Conservation (phyloP, 805 yeast species). For the Myxozyma mucilagina region DNA sequence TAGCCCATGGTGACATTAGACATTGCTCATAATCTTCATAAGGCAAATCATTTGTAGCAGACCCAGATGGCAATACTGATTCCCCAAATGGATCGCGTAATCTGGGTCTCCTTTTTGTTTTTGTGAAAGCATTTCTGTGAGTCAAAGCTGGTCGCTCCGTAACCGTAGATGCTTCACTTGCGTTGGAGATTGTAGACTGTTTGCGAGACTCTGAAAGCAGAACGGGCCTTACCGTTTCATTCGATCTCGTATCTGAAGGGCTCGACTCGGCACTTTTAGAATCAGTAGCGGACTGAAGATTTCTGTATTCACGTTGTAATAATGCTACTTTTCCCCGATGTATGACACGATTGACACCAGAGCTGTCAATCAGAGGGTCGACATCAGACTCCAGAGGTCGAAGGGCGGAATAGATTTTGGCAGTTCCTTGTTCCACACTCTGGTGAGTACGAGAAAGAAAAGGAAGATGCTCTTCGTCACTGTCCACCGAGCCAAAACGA, state of each 20-base stretch:
- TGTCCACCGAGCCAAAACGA: neutral
- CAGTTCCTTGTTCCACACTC: slow-evolving; percentile 14
- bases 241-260: neutral
- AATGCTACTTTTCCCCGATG: slow-evolving; percentile 35
- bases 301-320: slow-evolving; percentile 37
- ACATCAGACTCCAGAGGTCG: slow-evolving; percentile 37
- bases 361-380: slow-evolving; percentile 39
- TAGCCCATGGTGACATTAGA: slow-evolving; percentile 37
- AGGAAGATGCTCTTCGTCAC: slow-evolving; percentile 21
- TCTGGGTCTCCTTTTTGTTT: neutral
- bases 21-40: slow-evolving; percentile 39
- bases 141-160: slow-evolving; percentile 7
- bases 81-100: slow-evolving; percentile 28
- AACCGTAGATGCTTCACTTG: slow-evolving; percentile 3
- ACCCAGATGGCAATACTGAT: neutral
- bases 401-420: slow-evolving; percentile 20
- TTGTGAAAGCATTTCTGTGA: slow-evolving; percentile 6
- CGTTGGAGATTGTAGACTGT: slow-evolving; percentile 6
- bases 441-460: slow-evolving; percentile 15
- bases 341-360: slow-evolving; percentile 36
- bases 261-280: neutral
- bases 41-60: slow-evolving; percentile 13
- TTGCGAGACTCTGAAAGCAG: neutral
- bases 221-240: neutral
- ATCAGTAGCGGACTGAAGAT: slow-evolving; percentile 6